Conservation (phyloP, 768 basidiomycete species). For the Aureoboletus auriporus region DNA sequence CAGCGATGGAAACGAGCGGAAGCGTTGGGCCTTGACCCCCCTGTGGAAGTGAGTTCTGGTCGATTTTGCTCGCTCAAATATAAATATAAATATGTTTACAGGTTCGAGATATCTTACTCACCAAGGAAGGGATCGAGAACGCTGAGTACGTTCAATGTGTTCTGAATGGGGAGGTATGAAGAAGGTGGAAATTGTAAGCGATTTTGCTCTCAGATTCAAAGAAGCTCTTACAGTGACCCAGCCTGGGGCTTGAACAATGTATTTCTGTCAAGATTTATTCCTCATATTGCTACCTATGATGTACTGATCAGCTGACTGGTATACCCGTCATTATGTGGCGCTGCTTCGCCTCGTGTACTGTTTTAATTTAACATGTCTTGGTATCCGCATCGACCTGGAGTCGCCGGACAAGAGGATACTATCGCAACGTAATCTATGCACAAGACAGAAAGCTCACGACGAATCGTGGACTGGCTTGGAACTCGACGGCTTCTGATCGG, state of each 20-base stretch:
- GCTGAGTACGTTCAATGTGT: slow-evolving; percentile 57
- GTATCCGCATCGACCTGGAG: background rate
- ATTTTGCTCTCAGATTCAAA: background rate
- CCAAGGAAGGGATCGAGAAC: slow-evolving; percentile 57
- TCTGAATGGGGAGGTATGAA: slow-evolving; percentile 44
- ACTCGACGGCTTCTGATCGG: too few relatives aligned
- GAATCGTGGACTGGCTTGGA: too few relatives aligned
- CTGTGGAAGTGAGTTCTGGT: slow-evolving; percentile 54
- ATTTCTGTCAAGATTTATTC: background rate
- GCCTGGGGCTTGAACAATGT: background rate
- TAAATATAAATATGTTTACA: slow-evolving; percentile 26
- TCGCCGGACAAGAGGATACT: too few relatives aligned
- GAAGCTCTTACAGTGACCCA: background rate
- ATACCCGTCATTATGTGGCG: background rate
- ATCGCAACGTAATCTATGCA: too few relatives aligned
- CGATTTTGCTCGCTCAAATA: background rate
- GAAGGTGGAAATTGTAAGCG: background rate
- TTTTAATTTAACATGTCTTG: background rate
- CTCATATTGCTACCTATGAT: background rate
- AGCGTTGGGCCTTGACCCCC: slow-evolving; percentile 75
- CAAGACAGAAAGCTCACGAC: too few relatives aligned
- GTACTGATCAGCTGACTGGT: slow-evolving; percentile 1
- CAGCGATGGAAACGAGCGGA: slow-evolving; percentile 87
- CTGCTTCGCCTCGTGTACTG: background rate
- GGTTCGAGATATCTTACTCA: slow-evolving; percentile 76